phyloP scores from a whole-genome alignment of 2,329 filamentous ascomycete genomes.

The Pezizomycotina sp. region DNA sequence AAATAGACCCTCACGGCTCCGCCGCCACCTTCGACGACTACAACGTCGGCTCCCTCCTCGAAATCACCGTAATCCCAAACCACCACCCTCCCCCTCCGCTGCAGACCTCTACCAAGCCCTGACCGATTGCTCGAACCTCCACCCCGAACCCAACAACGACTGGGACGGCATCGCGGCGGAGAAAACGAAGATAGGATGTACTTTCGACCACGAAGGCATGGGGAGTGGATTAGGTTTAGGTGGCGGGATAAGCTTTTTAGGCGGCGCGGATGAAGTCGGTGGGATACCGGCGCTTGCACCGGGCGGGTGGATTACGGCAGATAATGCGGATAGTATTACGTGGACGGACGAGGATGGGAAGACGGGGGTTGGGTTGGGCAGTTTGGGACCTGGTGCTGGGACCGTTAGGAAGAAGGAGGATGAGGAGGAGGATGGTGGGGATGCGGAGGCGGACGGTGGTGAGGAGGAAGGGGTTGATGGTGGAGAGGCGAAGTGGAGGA shows the following conservation, averaged over 20 bases:
- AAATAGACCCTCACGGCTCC: constrained; percentile 12
- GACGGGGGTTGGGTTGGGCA: constrained; percentile 8
- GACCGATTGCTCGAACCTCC: constrained; percentile 11
- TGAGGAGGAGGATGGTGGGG: constrained; percentile 2
- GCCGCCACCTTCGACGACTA: constrained; percentile 16
- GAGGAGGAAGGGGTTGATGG: constrained; percentile 5
- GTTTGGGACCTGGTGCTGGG: constrained; percentile 12
- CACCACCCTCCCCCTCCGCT: constrained; percentile 11
- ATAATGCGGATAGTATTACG: constrained; percentile 17
- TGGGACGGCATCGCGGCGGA: constrained; percentile 6
- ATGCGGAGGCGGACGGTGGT: background rate
- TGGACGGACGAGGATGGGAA: constrained; percentile 17
- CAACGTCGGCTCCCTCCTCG: constrained; percentile 14
- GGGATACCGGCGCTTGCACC: constrained; percentile 17
- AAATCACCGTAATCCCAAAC: constrained; percentile 17
- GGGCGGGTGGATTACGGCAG: constrained; percentile 17
- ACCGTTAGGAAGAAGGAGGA: constrained; percentile 11
- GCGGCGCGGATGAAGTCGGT: constrained; percentile 17
- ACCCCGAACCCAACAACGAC: constrained; percentile 12
- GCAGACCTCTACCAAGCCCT: constrained; percentile 14
- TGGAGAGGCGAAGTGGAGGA: constrained; percentile 9
- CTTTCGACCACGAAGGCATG: constrained; percentile 10
- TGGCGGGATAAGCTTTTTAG: constrained; percentile 12
- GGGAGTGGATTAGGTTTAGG: background rate
- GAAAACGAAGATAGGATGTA: constrained; percentile 11